Percentiles rank a stretch among this genome's conserved stretches.
These are phyloP conservation scores for Melampsora medusae DNA, from an alignment of 1,284 basidiomycete genomes.

Conservation along the genomic window DNA sequence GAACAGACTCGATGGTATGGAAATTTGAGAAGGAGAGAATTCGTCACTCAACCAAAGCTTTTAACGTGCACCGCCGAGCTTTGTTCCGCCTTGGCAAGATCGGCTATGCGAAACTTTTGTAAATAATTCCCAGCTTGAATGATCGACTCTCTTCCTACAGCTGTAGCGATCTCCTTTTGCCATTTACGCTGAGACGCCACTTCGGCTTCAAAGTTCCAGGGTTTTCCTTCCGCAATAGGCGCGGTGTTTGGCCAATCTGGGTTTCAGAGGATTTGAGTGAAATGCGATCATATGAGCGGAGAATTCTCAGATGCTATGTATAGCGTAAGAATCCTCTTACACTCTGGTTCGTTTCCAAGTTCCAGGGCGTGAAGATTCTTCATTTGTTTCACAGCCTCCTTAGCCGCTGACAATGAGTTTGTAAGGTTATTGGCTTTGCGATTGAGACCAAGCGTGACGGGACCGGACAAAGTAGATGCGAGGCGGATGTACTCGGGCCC, in stretches of 20 bases:
- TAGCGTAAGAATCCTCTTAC: constrained; percentile 50
- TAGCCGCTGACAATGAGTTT: not conserved
- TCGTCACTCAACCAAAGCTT: constrained; percentile 14
- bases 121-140: constrained; percentile 59
- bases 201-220: constrained; percentile 55
- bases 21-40: not conserved
- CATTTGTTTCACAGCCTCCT: not conserved
- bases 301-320: too few species aligned
- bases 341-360: constrained; percentile 59
- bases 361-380: constrained; percentile 57
- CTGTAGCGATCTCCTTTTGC: constrained; percentile 3
- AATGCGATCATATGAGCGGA: too few species aligned
- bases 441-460: constrained; percentile 18
- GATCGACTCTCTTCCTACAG: constrained; percentile 54
- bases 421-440: not conserved
- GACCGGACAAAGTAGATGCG: not conserved
- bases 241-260: constrained; percentile 3
- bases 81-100: constrained; percentile 52
- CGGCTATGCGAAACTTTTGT: constrained; percentile 55
- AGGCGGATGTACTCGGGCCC: constrained; percentile 10
- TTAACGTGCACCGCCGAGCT: not conserved
- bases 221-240: constrained; percentile 49
- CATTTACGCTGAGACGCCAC: constrained; percentile 54
- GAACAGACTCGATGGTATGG: constrained; percentile 45
- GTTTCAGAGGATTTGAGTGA: not conserved